Evolutionary conservation across 257 asterid species (phyloP).

Genomic region (Ocimum tenuiflorum): DNA sequence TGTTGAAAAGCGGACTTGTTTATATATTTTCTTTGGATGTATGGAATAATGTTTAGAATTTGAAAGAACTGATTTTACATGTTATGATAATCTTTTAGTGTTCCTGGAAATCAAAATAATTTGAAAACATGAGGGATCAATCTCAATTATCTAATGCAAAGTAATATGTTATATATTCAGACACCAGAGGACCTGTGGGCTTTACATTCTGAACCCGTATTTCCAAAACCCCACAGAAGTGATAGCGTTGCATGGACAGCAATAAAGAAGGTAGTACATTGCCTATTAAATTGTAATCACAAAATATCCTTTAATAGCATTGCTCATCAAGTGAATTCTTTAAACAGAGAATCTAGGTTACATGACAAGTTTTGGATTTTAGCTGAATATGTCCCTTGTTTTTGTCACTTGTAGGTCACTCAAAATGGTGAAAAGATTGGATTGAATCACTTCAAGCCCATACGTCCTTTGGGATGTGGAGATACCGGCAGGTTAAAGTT

Average conservation of each 20-base stretch:
- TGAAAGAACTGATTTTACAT: neutral
- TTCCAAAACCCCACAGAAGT: constrained; percentile 77
- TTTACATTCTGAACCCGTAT: constrained; percentile 73
- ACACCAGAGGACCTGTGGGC: constrained; percentile 94
- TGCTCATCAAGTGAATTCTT: constrained; percentile 10
- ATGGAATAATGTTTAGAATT: neutral
- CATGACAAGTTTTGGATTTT: too few relatives aligned
- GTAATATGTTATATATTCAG: constrained; percentile 41
- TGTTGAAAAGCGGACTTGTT: constrained; percentile 5
- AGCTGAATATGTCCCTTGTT: constrained; percentile 14
- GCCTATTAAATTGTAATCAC: neutral
- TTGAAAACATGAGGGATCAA: constrained; percentile 6
- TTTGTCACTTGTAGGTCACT: constrained; percentile 44
- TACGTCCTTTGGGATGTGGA: constrained; percentile 96
- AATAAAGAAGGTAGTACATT: constrained; percentile 60
- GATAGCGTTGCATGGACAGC: constrained; percentile 59
- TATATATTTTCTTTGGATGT: neutral
- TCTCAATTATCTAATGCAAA: constrained; percentile 28
- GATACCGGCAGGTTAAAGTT: constrained; percentile 79
- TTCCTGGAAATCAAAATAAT: neutral
- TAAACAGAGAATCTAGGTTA: too few relatives aligned
- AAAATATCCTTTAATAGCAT: neutral
- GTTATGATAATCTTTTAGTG: constrained; percentile 14
- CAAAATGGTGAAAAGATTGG: constrained; percentile 65
- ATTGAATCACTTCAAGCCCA: constrained; percentile 80